Base-by-base conservation (phyloP, 768 basidiomycete genomes). In the Russula sp. region DNA sequence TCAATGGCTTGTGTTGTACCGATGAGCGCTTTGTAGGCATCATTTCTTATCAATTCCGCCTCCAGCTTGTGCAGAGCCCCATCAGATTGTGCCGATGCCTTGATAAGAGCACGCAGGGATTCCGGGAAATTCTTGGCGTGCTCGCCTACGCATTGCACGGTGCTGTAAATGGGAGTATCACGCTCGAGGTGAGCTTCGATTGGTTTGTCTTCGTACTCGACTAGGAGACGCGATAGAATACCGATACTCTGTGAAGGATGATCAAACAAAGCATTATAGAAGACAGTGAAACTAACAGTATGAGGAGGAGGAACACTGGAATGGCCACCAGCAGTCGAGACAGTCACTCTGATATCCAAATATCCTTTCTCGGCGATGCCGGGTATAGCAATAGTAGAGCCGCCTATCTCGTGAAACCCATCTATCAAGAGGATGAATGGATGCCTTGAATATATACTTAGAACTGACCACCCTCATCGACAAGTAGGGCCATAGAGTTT, bases 221-320 rank as follows among this genome's bases (percentile, higher is more conserved):
- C 67, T 3, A 68, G 61, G 11, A 68, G 67, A 34, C 54, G 64
- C 35, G 93, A 79, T 47, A 95, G 82, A 57, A 93, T 86, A 9
- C 94, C 92, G 61, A 96, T 92, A 61, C 84, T 58, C 69, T 69
- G 50, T n/a, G 22, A 31, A 32, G 40, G 13, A 22, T 1, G 42
- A n/a, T 62, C 10, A 49, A 13, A 49, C 44, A 34, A 20, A 4
- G 6, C n/a, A 16, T 40, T 10, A 6, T 14, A 35, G 22, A n/a
- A 8, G 35, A 4, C 2, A 50, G 20, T 8, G 27, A 22, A 2
- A 66, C 78, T 67, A 70, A 84, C 88, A 2, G 93, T 96, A 67
- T 97, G 92, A 2, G 75, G 69, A 18, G 89, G 91, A 14, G 94
- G 94, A 14, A 93, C 75, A 68, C 87, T 89, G 0, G 92, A 94